Evolutionary conservation across 2,329 filamentous ascomycete species (phyloP).

Genomic region (Epichloe sylvatica): DNA sequence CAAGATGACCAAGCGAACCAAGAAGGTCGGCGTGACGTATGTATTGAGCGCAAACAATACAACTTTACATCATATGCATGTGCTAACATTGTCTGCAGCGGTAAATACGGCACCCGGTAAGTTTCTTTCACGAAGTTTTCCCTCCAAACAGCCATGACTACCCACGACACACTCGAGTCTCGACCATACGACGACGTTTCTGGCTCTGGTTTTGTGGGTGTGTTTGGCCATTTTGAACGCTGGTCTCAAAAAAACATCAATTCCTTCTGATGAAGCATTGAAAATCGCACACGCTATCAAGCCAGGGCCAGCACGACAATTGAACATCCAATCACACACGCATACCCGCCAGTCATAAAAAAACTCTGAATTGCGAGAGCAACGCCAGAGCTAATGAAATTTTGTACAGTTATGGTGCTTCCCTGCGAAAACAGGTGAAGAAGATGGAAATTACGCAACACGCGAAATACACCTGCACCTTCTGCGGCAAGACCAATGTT

Average conservation of each 20-base stretch:
- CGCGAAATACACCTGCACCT: constrained; percentile 92
- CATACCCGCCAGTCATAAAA: background rate
- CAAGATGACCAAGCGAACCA: constrained; percentile 92
- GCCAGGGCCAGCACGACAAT: background rate
- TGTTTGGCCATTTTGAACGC: background rate
- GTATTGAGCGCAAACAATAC: constrained; percentile 13
- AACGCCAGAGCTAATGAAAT: background rate
- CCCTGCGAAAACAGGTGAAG: constrained; percentile 94
- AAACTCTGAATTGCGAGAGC: background rate
- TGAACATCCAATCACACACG: background rate
- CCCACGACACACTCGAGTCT: constrained; percentile 1
- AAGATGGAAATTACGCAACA: constrained; percentile 99
- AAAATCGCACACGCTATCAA: background rate
- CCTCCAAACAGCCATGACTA: background rate
- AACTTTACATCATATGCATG: constrained; percentile 3
- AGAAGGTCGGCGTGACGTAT: constrained; percentile 88
- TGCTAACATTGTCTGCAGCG: constrained; percentile 23
- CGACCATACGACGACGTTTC: background rate
- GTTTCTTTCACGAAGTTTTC: constrained; percentile 17
- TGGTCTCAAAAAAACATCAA: background rate
- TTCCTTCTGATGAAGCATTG: background rate
- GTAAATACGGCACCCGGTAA: constrained; percentile 96
- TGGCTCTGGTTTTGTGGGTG: background rate
- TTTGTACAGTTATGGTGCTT: constrained; percentile 75
- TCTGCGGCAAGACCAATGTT: constrained; percentile 95